Evolutionary conservation across 1,284 basidiomycete genomes (phyloP).

Genomic region (Cutaneotrichosporon curvatum): DNA sequence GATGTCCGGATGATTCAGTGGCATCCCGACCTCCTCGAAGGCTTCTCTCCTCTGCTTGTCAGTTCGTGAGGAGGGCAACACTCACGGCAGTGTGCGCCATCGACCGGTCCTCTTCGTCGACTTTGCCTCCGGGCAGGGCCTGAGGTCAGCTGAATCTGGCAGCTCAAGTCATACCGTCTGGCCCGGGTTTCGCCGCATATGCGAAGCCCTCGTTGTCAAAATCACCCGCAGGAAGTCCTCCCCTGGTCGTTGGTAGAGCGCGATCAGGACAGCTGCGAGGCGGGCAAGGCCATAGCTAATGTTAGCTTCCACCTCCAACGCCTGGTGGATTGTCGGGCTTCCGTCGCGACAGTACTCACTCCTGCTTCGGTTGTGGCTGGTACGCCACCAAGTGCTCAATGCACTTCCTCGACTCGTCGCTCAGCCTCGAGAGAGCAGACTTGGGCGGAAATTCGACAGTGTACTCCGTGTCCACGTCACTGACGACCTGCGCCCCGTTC

Average conservation of each 20-base stretch:
- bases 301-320: background rate
- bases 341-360: no score
- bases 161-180: constrained; percentile 4
- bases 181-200: constrained; percentile 49
- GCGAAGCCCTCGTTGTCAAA: constrained; percentile 73
- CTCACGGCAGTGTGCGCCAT: constrained; percentile 66
- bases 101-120: constrained; percentile 60
- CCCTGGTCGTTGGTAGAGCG: constrained; percentile 62
- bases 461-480: background rate
- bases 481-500: no score
- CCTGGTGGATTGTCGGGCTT: no score
- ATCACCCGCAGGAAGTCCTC: constrained; percentile 58
- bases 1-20: constrained; percentile 53
- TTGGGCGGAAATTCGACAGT: background rate
- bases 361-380: constrained; percentile 4
- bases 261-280: constrained; percentile 65
- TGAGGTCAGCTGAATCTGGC: constrained; percentile 16
- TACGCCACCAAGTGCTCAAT: constrained; percentile 15
- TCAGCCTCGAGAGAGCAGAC: constrained; percentile 15
- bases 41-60: constrained; percentile 64
- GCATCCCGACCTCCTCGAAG: constrained; percentile 68
- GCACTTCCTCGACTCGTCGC: constrained; percentile 24
- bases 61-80: background rate
- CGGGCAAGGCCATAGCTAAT: constrained; percentile 37
- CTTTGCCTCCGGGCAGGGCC: constrained; percentile 75